Evolutionary conservation across 257 asterid species (phyloP).

Genomic region (Paraleonurus japonicus): DNA sequence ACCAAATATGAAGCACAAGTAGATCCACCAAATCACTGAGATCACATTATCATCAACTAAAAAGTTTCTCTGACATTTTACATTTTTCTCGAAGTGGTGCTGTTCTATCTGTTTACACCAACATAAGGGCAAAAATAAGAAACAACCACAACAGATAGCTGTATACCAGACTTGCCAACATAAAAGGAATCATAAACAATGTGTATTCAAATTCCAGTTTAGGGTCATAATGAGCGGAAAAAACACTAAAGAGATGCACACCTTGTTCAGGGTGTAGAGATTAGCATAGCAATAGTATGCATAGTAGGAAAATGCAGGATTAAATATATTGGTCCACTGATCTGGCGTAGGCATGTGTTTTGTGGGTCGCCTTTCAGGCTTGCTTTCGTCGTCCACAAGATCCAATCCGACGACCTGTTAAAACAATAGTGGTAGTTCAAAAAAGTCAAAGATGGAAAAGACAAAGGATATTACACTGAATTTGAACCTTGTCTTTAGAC

Average conservation of each 20-base stretch:
- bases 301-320: constrained; percentile 94
- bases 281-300: constrained; percentile 97
- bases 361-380: constrained; percentile 98
- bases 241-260: constrained; percentile 24
- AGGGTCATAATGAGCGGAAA: not conserved
- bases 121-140: not conserved
- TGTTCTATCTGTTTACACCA: not conserved
- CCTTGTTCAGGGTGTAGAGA: constrained; percentile 95
- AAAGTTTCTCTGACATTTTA: not conserved
- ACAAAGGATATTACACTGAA: not conserved
- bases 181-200: not conserved
- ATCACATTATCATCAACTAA: not conserved
- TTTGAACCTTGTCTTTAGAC: not conserved
- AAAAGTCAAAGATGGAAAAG: constrained; percentile 22
- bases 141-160: not conserved
- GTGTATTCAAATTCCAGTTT: constrained; percentile 11
- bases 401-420: constrained; percentile 95
- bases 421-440: constrained; percentile 9
- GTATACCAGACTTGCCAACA: not conserved
- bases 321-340: constrained; percentile 91
- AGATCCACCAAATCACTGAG: not conserved
- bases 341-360: constrained; percentile 98
- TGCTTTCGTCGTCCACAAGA: constrained; percentile 98
- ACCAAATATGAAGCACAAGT: not conserved
- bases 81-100: not conserved